These are phyloP conservation scores for Anisodus tanguticus DNA, from an alignment of 257 asterid genomes.

Conservation along the genomic window DNA sequence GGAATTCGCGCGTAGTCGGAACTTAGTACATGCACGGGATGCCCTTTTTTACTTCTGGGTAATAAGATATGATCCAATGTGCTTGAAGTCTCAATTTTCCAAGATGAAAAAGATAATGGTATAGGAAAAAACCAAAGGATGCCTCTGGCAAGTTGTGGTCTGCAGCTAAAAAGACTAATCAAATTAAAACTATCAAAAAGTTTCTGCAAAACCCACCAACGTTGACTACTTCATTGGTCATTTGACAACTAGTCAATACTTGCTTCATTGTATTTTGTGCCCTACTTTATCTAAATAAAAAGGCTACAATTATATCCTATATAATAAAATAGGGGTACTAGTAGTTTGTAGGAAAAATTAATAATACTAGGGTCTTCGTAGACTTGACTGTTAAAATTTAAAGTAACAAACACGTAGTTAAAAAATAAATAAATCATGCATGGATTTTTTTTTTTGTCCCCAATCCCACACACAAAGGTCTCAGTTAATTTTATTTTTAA, in stretches of 20 bases:
- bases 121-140: not conserved
- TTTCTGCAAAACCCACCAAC: slow-evolving; percentile 25
- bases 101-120: too few species aligned
- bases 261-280: slow-evolving; percentile 23
- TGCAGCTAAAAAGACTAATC: slow-evolving; percentile 21
- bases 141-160: not conserved
- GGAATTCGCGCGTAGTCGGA: too few species aligned
- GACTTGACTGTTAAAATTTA: not conserved
- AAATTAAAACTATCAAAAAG: not conserved
- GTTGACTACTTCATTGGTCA: slow-evolving; percentile 20
- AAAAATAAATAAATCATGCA: not conserved
- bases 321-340: not conserved
- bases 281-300: not conserved
- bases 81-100: too few species aligned
- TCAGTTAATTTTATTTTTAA: not conserved
- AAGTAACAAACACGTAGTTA: slow-evolving; percentile 4
- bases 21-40: too few species aligned
- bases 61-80: too few species aligned
- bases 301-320: slow-evolving; percentile 24
- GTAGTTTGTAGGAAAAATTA: not conserved
- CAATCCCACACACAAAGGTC: not conserved
- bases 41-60: too few species aligned
- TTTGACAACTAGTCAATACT: slow-evolving; percentile 28
- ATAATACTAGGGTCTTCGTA: not conserved
- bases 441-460: not conserved